Percentiles rank a stretch among this genome's conserved stretches.
Evolutionary conservation across 306 rosid species (phyloP).

Genomic region (Lathyrus oleraceus): DNA sequence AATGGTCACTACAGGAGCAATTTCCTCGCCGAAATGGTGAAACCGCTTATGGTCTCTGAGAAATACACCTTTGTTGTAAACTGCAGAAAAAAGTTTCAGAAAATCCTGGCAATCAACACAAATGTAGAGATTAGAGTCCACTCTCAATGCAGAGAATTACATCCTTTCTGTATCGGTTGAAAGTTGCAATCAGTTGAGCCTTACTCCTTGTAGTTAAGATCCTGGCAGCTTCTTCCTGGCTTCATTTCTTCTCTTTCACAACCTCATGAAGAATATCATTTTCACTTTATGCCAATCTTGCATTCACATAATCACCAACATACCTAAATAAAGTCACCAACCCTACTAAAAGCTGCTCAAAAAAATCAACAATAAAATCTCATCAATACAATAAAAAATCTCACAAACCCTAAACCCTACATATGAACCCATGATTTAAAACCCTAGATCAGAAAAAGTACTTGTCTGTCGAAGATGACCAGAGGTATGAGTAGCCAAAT

Average conservation of each 20-base stretch:
- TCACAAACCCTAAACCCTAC: too few relatives aligned
- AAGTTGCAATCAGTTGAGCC: slow-evolving; percentile 46
- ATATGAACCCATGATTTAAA: slow-evolving; percentile 39
- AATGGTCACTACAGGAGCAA: slow-evolving; percentile 71
- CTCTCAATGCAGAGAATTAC: slow-evolving; percentile 68
- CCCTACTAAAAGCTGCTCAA: slow-evolving; percentile 60
- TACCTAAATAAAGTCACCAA: slow-evolving; percentile 51
- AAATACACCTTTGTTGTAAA: slow-evolving; percentile 66
- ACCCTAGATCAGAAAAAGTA: too few relatives aligned
- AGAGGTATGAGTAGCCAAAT: too few relatives aligned
- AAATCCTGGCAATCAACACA: slow-evolving; percentile 88
- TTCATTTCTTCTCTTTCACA: slow-evolving; percentile 59
- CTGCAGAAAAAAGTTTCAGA: slow-evolving; percentile 64
- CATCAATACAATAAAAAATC: neutral
- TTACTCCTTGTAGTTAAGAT: slow-evolving; percentile 73
- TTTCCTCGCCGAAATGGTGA: slow-evolving; percentile 73
- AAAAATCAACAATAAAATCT: slow-evolving; percentile 9
- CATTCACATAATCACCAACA: slow-evolving; percentile 50
- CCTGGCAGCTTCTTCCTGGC: slow-evolving; percentile 65
- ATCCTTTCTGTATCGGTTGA: slow-evolving; percentile 65
- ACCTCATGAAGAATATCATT: slow-evolving; percentile 70
- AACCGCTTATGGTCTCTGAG: slow-evolving; percentile 72
- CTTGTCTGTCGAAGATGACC: too few relatives aligned
- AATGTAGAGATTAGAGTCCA: slow-evolving; percentile 67
- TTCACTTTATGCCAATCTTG: slow-evolving; percentile 53